phyloP scores from a whole-genome alignment of 2,329 filamentous ascomycete species.

The Pseudocercospora crystallina region DNA sequence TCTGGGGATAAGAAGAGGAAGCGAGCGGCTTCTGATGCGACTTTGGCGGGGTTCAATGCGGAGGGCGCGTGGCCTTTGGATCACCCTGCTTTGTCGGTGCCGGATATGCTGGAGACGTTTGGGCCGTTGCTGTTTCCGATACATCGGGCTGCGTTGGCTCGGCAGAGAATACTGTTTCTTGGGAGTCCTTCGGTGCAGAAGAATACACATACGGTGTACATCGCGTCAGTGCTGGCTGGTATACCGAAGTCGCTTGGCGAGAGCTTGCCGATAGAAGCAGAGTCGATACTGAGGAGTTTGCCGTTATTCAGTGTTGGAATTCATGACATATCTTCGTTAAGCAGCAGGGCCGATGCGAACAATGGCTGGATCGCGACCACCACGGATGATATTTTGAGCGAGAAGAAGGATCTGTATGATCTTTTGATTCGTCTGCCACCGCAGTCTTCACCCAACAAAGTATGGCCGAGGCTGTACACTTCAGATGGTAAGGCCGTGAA shows the following conservation, averaged over 20 bases:
- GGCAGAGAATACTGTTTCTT: slow-evolving; percentile 85
- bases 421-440: slow-evolving; percentile 68
- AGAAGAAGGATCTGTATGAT: slow-evolving; percentile 86
- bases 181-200: slow-evolving; percentile 81
- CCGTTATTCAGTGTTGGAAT: slow-evolving; percentile 93
- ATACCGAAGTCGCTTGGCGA: slow-evolving; percentile 74
- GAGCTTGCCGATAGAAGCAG: slow-evolving; percentile 55
- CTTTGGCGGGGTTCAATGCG: slow-evolving; percentile 62
- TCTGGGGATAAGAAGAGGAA: slow-evolving; percentile 14
- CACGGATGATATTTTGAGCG: slow-evolving; percentile 86
- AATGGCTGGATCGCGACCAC: slow-evolving; percentile 89
- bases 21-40: slow-evolving; percentile 34
- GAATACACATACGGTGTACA: slow-evolving; percentile 85
- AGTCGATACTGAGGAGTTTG: slow-evolving; percentile 64
- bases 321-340: slow-evolving; percentile 81
- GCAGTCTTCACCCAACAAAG: slow-evolving; percentile 34
- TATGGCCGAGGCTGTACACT: slow-evolving; percentile 68
- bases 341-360: slow-evolving; percentile 50
- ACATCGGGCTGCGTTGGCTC: slow-evolving; percentile 78
- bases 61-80: slow-evolving; percentile 61
- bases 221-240: slow-evolving; percentile 88
- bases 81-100: slow-evolving; percentile 84
- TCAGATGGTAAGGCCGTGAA: slow-evolving; percentile 68
- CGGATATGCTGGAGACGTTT: slow-evolving; percentile 74
- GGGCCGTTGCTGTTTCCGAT: slow-evolving; percentile 91